A percentile compares a stretch with the other conserved stretches of the same genome.
Conservation (phyloP, 805 yeast species). For the Kuraishia borneana region DNA sequence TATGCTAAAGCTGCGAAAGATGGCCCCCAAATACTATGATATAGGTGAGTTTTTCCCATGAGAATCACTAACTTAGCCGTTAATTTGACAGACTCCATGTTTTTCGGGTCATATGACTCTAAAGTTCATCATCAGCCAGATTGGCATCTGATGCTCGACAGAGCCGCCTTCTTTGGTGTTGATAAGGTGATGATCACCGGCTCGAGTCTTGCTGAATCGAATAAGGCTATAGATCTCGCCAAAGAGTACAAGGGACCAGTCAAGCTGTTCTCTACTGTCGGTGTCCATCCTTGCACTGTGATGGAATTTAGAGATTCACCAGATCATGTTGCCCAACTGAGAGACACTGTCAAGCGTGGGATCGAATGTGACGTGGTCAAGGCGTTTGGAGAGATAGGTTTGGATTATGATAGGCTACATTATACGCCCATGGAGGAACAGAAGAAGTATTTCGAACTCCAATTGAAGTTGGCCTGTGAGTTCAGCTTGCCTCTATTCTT, state of each 20-base stretch:
- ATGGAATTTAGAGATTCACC: slow-evolving; percentile 30
- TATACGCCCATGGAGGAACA: slow-evolving; percentile 66
- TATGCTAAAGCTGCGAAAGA: not conserved
- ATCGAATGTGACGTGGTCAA: slow-evolving; percentile 39
- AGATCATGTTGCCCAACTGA: slow-evolving; percentile 35
- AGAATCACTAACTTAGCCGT: slow-evolving; percentile 21
- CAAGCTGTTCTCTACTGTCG: slow-evolving; percentile 61
- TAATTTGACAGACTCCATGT: slow-evolving; percentile 85
- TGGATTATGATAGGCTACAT: slow-evolving; percentile 86
- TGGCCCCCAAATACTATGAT: slow-evolving; percentile 1
- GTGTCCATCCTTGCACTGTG: slow-evolving; percentile 93
- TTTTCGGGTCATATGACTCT: slow-evolving; percentile 68
- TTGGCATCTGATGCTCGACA: slow-evolving; percentile 44
- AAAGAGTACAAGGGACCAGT: slow-evolving; percentile 5
- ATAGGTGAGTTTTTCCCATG: slow-evolving; percentile 4
- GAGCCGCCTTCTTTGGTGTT: slow-evolving; percentile 62
- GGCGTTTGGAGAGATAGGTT: slow-evolving; percentile 93
- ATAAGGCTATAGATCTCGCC: slow-evolving; percentile 48
- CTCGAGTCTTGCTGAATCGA: slow-evolving; percentile 58
- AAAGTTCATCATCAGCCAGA: slow-evolving; percentile 60
- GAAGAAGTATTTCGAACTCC: slow-evolving; percentile 52
- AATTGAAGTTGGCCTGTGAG: slow-evolving; percentile 54
- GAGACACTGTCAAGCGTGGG: slow-evolving; percentile 37
- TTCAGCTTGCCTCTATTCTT: slow-evolving; percentile 65
- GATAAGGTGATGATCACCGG: slow-evolving; percentile 73